Evolutionary conservation across 2,329 filamentous ascomycete species (phyloP).

Genomic region (Cyphellophora attinorum): DNA sequence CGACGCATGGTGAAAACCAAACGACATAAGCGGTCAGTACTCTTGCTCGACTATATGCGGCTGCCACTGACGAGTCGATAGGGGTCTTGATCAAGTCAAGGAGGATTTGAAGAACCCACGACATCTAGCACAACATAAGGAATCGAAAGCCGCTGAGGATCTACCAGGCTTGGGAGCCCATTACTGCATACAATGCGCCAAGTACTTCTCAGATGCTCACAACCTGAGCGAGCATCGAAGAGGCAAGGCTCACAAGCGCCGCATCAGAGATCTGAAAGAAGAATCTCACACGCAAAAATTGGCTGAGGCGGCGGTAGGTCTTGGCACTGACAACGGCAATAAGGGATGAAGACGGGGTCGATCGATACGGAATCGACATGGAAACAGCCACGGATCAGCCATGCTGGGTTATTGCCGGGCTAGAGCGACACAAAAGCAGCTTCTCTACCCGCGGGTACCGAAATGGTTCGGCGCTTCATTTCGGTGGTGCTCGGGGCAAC

Average conservation of each 20-base stretch:
- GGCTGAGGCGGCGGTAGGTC: slow-evolving; percentile 69
- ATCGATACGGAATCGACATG: too few species aligned
- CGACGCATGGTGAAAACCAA: slow-evolving; percentile 50
- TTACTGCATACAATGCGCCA: slow-evolving; percentile 89
- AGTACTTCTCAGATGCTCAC: slow-evolving; percentile 83
- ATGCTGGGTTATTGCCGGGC: too few species aligned
- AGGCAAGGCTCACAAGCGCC: slow-evolving; percentile 89
- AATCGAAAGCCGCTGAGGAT: slow-evolving; percentile 72
- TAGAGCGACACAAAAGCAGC: too few species aligned
- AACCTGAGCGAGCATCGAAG: slow-evolving; percentile 67
- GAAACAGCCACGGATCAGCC: too few species aligned
- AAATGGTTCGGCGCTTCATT: too few species aligned
- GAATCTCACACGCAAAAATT: slow-evolving; percentile 80
- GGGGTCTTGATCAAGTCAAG: slow-evolving; percentile 88
- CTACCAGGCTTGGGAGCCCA: slow-evolving; percentile 74
- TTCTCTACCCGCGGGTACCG: too few species aligned
- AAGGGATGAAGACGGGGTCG: neutral
- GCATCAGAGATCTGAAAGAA: slow-evolving; percentile 71
- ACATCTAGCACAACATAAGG: slow-evolving; percentile 71
- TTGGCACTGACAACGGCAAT: slow-evolving; percentile 58
- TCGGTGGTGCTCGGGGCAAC: too few species aligned
- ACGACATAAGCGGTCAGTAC: slow-evolving; percentile 53
- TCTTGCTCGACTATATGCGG: slow-evolving; percentile 8
- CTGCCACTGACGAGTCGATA: slow-evolving; percentile 27
- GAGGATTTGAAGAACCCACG: slow-evolving; percentile 68